Evolutionary conservation across 2,329 filamentous ascomycete genomes (phyloP).

Genomic region (Cytospora piceicola): DNA sequence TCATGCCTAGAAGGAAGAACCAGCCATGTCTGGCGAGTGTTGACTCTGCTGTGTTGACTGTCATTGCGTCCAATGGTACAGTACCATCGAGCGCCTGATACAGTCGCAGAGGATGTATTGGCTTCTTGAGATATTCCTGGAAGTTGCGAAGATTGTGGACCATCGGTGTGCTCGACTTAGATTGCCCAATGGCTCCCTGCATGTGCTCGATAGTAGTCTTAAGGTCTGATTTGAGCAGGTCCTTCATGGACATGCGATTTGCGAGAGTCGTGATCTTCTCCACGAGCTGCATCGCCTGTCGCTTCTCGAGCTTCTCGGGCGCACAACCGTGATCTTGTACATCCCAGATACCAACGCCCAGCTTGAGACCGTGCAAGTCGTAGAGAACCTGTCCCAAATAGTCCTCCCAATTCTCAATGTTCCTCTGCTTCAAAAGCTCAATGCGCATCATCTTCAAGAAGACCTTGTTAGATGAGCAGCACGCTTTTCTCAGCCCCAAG

Average conservation of each 20-base stretch:
- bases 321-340: constrained; percentile 80
- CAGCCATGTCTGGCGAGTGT: constrained; percentile 80
- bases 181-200: constrained; percentile 80
- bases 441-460: constrained; percentile 89
- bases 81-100: constrained; percentile 81
- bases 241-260: constrained; percentile 83
- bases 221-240: constrained; percentile 87
- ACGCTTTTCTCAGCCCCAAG: constrained; percentile 81
- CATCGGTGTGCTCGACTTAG: constrained; percentile 78
- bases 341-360: constrained; percentile 68
- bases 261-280: constrained; percentile 83
- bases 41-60: constrained; percentile 70
- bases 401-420: constrained; percentile 80
- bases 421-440: constrained; percentile 76
- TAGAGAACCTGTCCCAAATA: constrained; percentile 85
- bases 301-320: constrained; percentile 75
- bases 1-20: constrained; percentile 90
- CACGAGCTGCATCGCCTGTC: constrained; percentile 78
- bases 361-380: constrained; percentile 80
- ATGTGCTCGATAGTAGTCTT: constrained; percentile 91
- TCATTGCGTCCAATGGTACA: constrained; percentile 72
- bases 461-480: constrained; percentile 81
- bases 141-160: constrained; percentile 87
- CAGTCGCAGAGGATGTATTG: constrained; percentile 79
- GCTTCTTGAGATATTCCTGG: constrained; percentile 77